Percentiles rank a stretch among this genome's conserved stretches.
Conservation (phyloP, 2,329 filamentous ascomycete species). For the Stagonosporopsis chrysanthemi region DNA sequence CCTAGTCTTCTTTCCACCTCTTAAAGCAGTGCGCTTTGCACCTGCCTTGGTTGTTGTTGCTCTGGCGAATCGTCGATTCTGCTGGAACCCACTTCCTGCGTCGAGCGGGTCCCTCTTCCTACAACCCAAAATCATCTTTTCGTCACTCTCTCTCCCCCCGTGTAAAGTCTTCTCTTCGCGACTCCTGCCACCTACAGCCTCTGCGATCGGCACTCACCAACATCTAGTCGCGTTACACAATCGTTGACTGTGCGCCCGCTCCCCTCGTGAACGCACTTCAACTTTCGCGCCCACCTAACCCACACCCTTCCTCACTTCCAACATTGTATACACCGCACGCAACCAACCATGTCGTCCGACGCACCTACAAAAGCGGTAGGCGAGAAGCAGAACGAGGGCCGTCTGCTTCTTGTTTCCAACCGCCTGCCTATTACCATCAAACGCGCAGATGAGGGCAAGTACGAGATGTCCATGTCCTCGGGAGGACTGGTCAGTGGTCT, state of each 20-base stretch:
- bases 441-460: slow-evolving; percentile 87
- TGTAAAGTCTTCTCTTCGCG: slow-evolving; percentile 6
- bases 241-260: slow-evolving; percentile 4
- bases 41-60: slow-evolving; percentile 14
- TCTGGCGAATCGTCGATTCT: slow-evolving; percentile 34
- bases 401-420: slow-evolving; percentile 88
- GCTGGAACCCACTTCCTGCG: slow-evolving; percentile 37
- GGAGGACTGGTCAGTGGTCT: slow-evolving; percentile 94
- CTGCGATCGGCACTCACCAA: slow-evolving; percentile 6
- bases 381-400: slow-evolving; percentile 46
- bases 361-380: slow-evolving; percentile 41
- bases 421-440: slow-evolving; percentile 97
- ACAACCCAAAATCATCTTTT: slow-evolving; percentile 41
- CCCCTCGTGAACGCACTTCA: neutral
- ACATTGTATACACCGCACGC: slow-evolving; percentile 2
- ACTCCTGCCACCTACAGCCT: slow-evolving; percentile 3
- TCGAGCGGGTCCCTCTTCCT: slow-evolving; percentile 28
- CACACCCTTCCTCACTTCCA: slow-evolving; percentile 9
- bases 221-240: slow-evolving; percentile 1
- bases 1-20: slow-evolving; percentile 20
- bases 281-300: slow-evolving; percentile 11
- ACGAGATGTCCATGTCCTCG: slow-evolving; percentile 95
- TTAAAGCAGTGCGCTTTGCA: slow-evolving; percentile 20
- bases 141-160: slow-evolving; percentile 33
- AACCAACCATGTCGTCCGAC: slow-evolving; percentile 36